Evolutionary conservation across 2,329 filamentous ascomycete genomes (phyloP).

Genomic region (Neodidymelliopsis sp.): DNA sequence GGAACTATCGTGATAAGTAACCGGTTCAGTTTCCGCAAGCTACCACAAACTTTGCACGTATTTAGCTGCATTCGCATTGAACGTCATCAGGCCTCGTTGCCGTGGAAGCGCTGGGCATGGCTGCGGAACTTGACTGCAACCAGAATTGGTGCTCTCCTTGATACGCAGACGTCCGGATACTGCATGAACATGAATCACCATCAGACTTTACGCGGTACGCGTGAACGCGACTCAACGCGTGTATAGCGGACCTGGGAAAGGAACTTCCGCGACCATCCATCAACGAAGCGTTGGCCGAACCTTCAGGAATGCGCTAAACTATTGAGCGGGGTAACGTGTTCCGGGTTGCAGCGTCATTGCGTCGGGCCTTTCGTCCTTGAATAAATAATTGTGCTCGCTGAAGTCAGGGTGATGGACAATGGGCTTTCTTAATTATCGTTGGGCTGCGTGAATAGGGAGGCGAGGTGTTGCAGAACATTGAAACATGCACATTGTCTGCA

Average conservation of each 20-base stretch:
- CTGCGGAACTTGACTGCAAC: constrained; percentile 4
- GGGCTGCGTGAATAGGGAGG: constrained; percentile 17
- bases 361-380: constrained; percentile 27
- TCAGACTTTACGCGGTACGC: constrained; percentile 16
- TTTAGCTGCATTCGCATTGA: background rate
- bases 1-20: constrained; percentile 10
- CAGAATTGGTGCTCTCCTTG: constrained; percentile 9
- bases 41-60: constrained; percentile 4
- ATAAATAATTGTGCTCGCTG: constrained; percentile 21
- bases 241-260: constrained; percentile 14
- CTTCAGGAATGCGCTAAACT: constrained; percentile 28
- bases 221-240: constrained; percentile 18
- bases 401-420: constrained; percentile 23
- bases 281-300: constrained; percentile 30
- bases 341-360: constrained; percentile 28
- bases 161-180: constrained; percentile 1
- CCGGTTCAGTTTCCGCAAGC: constrained; percentile 10
- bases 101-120: constrained; percentile 5
- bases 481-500: constrained; percentile 35
- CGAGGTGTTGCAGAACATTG: constrained; percentile 32
- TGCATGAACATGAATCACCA: constrained; percentile 20
- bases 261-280: constrained; percentile 23
- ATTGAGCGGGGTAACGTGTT: constrained; percentile 30
- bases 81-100: constrained; percentile 17
- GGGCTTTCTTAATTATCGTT: constrained; percentile 13